Conservation (phyloP, 257 asterid species). For the Handroanthus guayacan region DNA sequence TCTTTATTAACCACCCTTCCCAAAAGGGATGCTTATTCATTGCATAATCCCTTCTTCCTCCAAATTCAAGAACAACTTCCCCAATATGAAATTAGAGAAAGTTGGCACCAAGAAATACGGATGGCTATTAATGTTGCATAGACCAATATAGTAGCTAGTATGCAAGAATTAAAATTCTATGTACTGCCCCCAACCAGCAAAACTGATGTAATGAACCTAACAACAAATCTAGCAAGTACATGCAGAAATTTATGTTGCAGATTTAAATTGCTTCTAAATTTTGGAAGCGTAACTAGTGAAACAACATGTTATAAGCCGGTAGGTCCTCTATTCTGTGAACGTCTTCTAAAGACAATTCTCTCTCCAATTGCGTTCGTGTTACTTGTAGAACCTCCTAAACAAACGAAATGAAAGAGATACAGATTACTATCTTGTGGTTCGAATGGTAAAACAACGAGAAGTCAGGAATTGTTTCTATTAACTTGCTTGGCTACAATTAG, state of each 20-base stretch:
- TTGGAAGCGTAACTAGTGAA: constrained; percentile 28
- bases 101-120: not conserved
- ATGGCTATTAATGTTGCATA: not conserved
- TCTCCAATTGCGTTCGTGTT: constrained; percentile 83
- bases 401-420: not conserved
- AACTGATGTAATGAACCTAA: not conserved
- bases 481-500: not conserved
- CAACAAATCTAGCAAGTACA: not conserved
- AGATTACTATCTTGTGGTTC: not conserved
- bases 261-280: not conserved
- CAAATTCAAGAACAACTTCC: not conserved
- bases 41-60: not conserved
- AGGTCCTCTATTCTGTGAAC: constrained; percentile 75
- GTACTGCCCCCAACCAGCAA: not conserved
- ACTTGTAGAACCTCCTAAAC: constrained; percentile 78
- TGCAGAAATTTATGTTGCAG: too few species aligned
- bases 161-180: not conserved
- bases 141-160: not conserved
- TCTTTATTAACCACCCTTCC: too few species aligned
- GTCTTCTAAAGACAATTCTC: constrained; percentile 91
- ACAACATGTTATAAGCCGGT: constrained; percentile 84
- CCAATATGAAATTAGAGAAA: not conserved
- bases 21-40: not conserved
- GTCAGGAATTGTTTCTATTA: not conserved
- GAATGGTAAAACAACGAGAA: not conserved